These are phyloP conservation scores for Globisporangium ultimum DNA, from an alignment of 352 stramenopile genomes.

Conservation along the genomic window DNA sequence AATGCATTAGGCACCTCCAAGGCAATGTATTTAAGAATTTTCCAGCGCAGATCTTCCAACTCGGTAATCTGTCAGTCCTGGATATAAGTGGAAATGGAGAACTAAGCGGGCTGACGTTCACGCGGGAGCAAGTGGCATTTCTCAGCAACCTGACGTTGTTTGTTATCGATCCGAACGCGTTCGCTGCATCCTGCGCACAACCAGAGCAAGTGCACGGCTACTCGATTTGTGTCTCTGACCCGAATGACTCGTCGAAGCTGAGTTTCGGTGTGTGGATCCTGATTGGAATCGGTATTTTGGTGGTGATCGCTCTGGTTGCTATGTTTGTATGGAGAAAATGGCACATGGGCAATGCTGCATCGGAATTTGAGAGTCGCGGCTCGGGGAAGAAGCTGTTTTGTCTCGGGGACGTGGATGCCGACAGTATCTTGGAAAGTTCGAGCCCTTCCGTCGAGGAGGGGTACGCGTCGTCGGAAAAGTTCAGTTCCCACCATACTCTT, in stretches of 20 bases:
- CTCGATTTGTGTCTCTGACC: constrained; percentile 20
- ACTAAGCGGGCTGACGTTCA: constrained; percentile 22
- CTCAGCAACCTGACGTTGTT: constrained; percentile 27
- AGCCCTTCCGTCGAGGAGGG: not conserved
- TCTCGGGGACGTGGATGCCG: constrained; percentile 12
- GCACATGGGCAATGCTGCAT: not conserved
- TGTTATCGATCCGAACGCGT: constrained; percentile 17
- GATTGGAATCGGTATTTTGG: constrained; percentile 1
- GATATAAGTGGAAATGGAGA: constrained; percentile 19
- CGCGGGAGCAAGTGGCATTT: constrained; percentile 18
- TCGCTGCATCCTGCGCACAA: constrained; percentile 21
- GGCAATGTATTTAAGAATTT: constrained; percentile 15
- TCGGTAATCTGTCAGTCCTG: constrained; percentile 18
- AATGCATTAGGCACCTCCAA: constrained; percentile 10
- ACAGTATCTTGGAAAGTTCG: constrained; percentile 14
- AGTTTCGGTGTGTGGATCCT: constrained; percentile 1
- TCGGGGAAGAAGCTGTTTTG: constrained; percentile 17
- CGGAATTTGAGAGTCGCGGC: not conserved
- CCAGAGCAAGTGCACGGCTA: constrained; percentile 16
- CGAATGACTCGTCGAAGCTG: not conserved
- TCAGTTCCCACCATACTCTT: not conserved
- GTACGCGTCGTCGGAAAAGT: constrained; percentile 8
- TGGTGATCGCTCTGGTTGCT: constrained; percentile 1
- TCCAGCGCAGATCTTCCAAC: constrained; percentile 16
- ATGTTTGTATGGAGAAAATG: constrained; percentile 5